A percentile compares a stretch with the other conserved stretches of the same genome.
These are phyloP conservation scores for Helichrysum umbraculigerum DNA, from an alignment of 129 eudicot genomes.

Conservation along the genomic window DNA sequence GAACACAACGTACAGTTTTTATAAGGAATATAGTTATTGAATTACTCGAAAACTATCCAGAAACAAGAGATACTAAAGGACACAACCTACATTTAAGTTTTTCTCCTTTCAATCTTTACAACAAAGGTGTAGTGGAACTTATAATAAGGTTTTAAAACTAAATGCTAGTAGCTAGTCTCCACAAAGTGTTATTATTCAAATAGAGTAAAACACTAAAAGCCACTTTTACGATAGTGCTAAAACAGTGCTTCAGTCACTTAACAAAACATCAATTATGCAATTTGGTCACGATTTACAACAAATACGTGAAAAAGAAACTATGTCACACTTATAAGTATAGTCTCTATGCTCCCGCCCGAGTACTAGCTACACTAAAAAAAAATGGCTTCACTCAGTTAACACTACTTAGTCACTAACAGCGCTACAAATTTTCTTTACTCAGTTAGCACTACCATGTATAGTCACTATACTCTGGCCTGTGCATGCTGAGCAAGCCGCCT, in stretches of 20 bases:
- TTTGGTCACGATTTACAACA: too few relatives aligned
- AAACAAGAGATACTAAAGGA: slow-evolving; percentile 27
- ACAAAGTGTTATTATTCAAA: slow-evolving; percentile 24
- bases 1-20: slow-evolving; percentile 22
- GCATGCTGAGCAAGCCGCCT: background rate
- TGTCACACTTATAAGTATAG: background rate
- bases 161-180: slow-evolving; percentile 21
- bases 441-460: background rate
- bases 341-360: background rate
- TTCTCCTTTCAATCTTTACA: slow-evolving; percentile 29
- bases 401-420: too few relatives aligned
- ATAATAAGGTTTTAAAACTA: slow-evolving; percentile 23
- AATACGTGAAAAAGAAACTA: too few relatives aligned
- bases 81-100: slow-evolving; percentile 33
- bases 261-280: too few relatives aligned
- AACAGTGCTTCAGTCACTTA: slow-evolving; percentile 32
- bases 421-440: background rate
- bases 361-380: background rate
- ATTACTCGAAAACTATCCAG: slow-evolving; percentile 1
- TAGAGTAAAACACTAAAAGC: slow-evolving; percentile 31
- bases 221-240: slow-evolving; percentile 34
- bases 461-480: background rate
- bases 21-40: slow-evolving; percentile 9
- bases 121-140: slow-evolving; percentile 33
- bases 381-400: background rate